Conservation (phyloP, 768 basidiomycete species). For the Cyclocybe aegerita region DNA sequence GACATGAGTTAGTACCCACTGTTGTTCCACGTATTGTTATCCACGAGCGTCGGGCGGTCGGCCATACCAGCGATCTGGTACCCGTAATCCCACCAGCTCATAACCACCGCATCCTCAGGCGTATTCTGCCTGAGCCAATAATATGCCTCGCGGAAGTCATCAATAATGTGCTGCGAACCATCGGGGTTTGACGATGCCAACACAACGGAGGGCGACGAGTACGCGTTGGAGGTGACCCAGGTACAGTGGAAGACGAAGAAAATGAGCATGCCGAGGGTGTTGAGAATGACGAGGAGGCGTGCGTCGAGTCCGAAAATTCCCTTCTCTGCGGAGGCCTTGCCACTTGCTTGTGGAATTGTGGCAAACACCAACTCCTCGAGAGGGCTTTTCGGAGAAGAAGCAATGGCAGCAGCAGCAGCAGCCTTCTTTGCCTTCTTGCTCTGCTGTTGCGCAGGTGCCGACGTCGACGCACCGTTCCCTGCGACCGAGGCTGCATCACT, state of each 20-base stretch:
- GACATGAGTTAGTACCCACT: conserved; percentile 53
- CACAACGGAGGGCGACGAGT: conserved; percentile 97
- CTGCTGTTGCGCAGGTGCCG: conserved; percentile 27
- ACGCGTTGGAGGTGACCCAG: conserved; percentile 91
- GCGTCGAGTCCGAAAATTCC: conserved; percentile 89
- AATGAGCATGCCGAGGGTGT: conserved; percentile 73
- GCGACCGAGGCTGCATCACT: conserved; percentile 20
- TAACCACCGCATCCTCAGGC: conserved; percentile 85
- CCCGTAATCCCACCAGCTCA: conserved; percentile 99
- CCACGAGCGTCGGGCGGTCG: conserved; percentile 91
- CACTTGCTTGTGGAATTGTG: conserved; percentile 33
- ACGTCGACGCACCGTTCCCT: conserved; percentile 23
- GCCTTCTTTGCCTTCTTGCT: conserved; percentile 64
- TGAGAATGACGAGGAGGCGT: conserved; percentile 71
- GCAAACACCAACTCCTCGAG: conserved; percentile 43
- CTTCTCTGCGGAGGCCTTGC: conserved; percentile 30
- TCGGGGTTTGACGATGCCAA: conserved; percentile 77
- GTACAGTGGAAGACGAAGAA: conserved; percentile 98
- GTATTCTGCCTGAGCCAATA: conserved; percentile 99
- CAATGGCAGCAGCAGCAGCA: conserved; percentile 28
- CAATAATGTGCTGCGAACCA: conserved; percentile 92
- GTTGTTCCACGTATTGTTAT: conserved; percentile 99
- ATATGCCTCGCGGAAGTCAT: conserved; percentile 99
- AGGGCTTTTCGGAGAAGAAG: conserved; percentile 27
- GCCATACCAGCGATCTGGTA: conserved; percentile 99